Percentiles rank a stretch among this genome's conserved stretches.
Evolutionary conservation across 345 rosid genomes (phyloP).

Genomic region (Eucalyptus curtisii): DNA sequence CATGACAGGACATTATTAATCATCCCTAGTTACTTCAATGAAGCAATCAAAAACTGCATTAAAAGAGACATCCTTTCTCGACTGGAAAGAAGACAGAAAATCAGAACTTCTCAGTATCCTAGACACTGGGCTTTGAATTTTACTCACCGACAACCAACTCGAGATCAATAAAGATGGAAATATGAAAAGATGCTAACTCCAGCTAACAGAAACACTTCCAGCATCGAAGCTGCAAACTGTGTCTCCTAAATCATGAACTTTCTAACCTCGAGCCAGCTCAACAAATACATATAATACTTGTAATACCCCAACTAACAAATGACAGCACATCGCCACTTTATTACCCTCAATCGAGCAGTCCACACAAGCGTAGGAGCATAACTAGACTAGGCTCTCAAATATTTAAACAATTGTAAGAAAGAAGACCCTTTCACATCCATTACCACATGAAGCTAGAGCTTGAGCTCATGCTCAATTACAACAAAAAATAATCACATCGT

Average conservation of each 20-base stretch:
- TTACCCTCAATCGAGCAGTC: background rate
- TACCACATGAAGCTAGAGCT: background rate
- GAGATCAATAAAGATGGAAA: background rate
- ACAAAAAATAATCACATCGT: background rate
- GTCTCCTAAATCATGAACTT: background rate
- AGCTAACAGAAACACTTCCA: background rate
- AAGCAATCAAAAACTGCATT: background rate
- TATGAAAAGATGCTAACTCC: background rate
- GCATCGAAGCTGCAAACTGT: background rate
- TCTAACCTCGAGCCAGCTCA: background rate
- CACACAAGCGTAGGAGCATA: background rate
- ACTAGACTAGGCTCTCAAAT: background rate
- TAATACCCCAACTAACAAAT: background rate
- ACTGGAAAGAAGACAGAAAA: background rate
- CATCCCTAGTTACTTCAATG: background rate
- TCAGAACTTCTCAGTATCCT: background rate
- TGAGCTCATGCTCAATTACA: background rate
- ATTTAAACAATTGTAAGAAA: background rate
- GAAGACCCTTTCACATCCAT: background rate
- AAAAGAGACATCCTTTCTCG: background rate
- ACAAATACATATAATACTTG: background rate
- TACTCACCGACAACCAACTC: background rate
- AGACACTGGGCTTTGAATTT: background rate
- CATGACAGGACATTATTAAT: background rate
- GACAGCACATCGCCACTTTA: background rate